These are phyloP conservation scores for Rutidosis leptorrhynchoides DNA, from an alignment of 129 eudicot genomes.

Conservation along the genomic window DNA sequence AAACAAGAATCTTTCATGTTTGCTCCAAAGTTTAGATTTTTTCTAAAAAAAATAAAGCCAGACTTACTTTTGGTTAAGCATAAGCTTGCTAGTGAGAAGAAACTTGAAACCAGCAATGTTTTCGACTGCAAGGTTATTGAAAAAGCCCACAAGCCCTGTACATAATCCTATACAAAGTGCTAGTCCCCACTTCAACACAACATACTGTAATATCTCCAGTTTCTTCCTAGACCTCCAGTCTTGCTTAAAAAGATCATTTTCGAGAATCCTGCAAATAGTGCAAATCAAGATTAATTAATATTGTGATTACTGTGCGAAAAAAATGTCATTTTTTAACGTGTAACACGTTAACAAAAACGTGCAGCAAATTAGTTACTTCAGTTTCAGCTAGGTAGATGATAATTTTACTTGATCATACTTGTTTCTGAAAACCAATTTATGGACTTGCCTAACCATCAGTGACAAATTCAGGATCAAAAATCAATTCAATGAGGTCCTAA, in stretches of 20 bases:
- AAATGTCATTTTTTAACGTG: background rate
- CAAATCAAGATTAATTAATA: slow-evolving; percentile 22
- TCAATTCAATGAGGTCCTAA: too few relatives aligned
- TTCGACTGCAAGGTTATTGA: slow-evolving; percentile 84
- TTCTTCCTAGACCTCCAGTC: slow-evolving; percentile 96
- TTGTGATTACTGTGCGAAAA: slow-evolving; percentile 34
- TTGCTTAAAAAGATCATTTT: slow-evolving; percentile 96
- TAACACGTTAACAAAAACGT: background rate
- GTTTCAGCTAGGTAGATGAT: background rate
- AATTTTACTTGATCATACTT: background rate
- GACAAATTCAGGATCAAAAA: too few relatives aligned
- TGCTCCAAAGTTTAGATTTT: background rate
- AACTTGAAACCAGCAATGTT: slow-evolving; percentile 93
- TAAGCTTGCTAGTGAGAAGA: slow-evolving; percentile 61
- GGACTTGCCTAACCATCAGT: too few relatives aligned
- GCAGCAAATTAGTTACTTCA: slow-evolving; percentile 1
- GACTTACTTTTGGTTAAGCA: slow-evolving; percentile 62
- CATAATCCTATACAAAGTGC: slow-evolving; percentile 72
- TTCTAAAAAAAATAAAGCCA: background rate
- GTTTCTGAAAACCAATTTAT: slow-evolving; percentile 29
- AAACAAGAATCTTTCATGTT: slow-evolving; percentile 26
- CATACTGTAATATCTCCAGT: slow-evolving; percentile 70
- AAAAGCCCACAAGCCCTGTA: slow-evolving; percentile 88
- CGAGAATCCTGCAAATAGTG: slow-evolving; percentile 61
- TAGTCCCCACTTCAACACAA: slow-evolving; percentile 81